Evolutionary conservation across 2,329 filamentous ascomycete species (phyloP), one percentile per base, ranked within the genome.

Genomic region (Diplodia seriata): DNA sequence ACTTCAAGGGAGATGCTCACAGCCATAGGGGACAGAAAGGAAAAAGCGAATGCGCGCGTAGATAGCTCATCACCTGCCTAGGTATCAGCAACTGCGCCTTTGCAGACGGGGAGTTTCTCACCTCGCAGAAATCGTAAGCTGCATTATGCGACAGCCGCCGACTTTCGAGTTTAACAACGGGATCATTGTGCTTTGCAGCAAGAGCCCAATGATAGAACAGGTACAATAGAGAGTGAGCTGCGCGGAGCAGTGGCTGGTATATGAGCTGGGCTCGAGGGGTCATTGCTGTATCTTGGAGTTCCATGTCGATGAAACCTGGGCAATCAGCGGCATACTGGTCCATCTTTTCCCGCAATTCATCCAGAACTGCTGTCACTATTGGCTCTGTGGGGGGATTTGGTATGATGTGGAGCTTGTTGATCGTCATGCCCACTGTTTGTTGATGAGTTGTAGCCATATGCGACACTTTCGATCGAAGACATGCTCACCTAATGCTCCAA

Each of bases 51-150:
- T 55, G 50, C 2, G 62, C 51, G 15, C 62, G 62, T 9, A 65
- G 18, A 12, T 65, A 65, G 50, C 62, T 65, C 51, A 65, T 65
- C 8, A 55, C 50, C 54, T 56, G 3, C 18, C 8, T 3, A 4
- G 6, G n/a, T 20, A 20, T 47, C 43, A 47, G 43, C n/a, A 2
- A 8, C 8, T 4, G 8, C 8, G 15, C 11, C n/a, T 11, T 20
- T n/a, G 43, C 20, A 7, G 6, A 3, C 20, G 3, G 8, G 3
- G 43, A 3, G 43, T 47, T 47, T 8, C 33, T 38, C n/a, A 56
- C 54, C 18, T 65, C 50, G 20, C 62, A 65, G 4, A 65, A 38
- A 36, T 65, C 62, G 20, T 65, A 11, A 7, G 62, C 62, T 43
- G 62, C 49, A 2, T 23, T 31, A 20, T 38, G 62, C 23, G 54